Evolutionary conservation across 148 eudicot species (phyloP), one percentile per base, ranked within the genome.

Genomic region (Diospyros kaki): DNA sequence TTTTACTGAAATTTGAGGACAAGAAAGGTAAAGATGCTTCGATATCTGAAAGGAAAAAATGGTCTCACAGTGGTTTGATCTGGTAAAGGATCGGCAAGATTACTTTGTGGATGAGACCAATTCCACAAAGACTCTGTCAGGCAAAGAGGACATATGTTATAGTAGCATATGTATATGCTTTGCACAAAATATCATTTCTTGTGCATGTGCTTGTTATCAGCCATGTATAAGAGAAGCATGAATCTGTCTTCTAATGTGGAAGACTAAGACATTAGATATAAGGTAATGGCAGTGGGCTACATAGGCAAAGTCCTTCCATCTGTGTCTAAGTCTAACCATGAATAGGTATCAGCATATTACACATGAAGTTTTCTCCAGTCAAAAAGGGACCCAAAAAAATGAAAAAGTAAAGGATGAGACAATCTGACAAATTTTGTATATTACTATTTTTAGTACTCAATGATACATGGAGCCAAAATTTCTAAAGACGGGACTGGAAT

Each of bases 401-500:
- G 28, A 28, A 28, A 28, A 28, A 28, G 28, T 0, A 28, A 28
- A 28, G 28, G 28, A 28, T 28, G 28, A 68, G 53, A 17, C 44
- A 10, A 58, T 41, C 50, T 41, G 52, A 66, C 12, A 28, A 43
- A 45, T 42, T 9, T 67, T 64, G 50, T 66, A 7, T 28, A 12
- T 54, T 6, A 41, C 43, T 55, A 28, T 75, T 17, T 56, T n/a
- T 74, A 10, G n/a, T 43, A 65, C 38, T 58, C 78, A 54, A 55
- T 54, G 56, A 75, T 28, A 0, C 44, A 68, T 38, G 48, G 68
- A 28, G 10, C 43, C 56, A 28, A 52, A 11, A 46, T 28, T 28
- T 4, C n/a, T 12, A 11, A 4, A 45, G 15, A 13, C 56, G 66
- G 58, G 55, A 68, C 73, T 58, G 56, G 53, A 38, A 58, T 10